Percentiles rank a stretch among this genome's conserved stretches.
Evolutionary conservation across 352 stramenopile species (phyloP).

Genomic region (Globisporangium camurandrum): DNA sequence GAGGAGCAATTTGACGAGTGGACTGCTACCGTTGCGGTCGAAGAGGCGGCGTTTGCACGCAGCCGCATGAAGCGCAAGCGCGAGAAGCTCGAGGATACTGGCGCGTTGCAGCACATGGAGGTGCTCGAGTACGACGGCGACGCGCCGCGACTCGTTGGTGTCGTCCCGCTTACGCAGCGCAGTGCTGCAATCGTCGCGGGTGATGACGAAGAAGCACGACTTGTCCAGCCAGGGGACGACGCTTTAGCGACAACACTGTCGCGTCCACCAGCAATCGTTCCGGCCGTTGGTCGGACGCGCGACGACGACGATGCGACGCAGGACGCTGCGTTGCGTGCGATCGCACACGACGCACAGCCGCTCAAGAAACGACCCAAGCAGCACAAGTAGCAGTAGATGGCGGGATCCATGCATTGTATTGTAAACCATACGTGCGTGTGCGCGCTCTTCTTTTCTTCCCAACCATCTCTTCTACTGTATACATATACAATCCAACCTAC

Average conservation of each 20-base stretch:
- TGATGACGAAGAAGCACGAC: too few species aligned
- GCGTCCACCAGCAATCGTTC: too few species aligned
- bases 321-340: neutral
- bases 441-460: too few species aligned
- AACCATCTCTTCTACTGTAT: neutral
- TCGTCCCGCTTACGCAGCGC: slow-evolving; percentile 23
- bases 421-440: too few species aligned
- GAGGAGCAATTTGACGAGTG: slow-evolving; percentile 65
- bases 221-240: too few species aligned
- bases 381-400: too few species aligned
- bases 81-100: slow-evolving; percentile 39
- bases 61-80: slow-evolving; percentile 38
- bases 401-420: too few species aligned
- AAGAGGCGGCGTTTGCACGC: slow-evolving; percentile 51
- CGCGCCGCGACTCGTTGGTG: slow-evolving; percentile 36
- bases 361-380: slow-evolving; percentile 10
- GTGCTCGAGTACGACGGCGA: slow-evolving; percentile 52
- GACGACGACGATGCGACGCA: neutral
- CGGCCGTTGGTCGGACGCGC: too few species aligned
- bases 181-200: too few species aligned
- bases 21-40: slow-evolving; percentile 42
- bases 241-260: too few species aligned
- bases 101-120: slow-evolving; percentile 50
- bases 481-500: slow-evolving; percentile 1
- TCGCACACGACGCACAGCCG: neutral